Evolutionary conservation across 768 basidiomycete species (phyloP).

Genomic region (Mycena polygramma): DNA sequence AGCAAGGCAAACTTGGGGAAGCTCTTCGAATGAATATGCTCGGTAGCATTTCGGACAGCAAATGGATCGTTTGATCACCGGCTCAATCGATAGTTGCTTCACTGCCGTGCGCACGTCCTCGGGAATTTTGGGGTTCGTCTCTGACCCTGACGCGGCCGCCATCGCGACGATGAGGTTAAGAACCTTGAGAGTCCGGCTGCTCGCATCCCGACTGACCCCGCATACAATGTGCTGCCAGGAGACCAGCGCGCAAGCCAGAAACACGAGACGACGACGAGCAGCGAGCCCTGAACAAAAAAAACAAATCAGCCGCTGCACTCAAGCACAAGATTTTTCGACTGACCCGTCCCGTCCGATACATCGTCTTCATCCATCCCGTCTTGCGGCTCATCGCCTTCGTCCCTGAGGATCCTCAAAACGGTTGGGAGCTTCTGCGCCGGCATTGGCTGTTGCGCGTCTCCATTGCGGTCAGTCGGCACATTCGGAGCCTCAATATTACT

Average conservation of each 20-base stretch:
- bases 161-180: conserved; percentile 9
- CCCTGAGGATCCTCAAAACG: neutral
- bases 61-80: conserved; percentile 15
- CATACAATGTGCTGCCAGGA: conserved; percentile 28
- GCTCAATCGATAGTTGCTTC: conserved; percentile 25
- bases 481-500: neutral
- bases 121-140: conserved; percentile 4
- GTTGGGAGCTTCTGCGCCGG: conserved; percentile 1
- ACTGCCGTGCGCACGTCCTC: conserved; percentile 20
- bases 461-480: too few species aligned
- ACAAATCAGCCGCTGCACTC: neutral
- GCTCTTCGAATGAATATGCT: conserved; percentile 17
- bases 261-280: conserved; percentile 3
- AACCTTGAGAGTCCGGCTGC: conserved; percentile 19
- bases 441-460: neutral
- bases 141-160: neutral
- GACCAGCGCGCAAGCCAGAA: conserved; percentile 12
- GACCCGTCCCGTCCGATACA: neutral
- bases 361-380: conserved; percentile 13
- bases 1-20: conserved; percentile 24
- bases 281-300: conserved; percentile 10
- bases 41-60: conserved; percentile 29
- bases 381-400: too few species aligned
- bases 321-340: neutral
- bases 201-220: conserved; percentile 22